A percentile compares a stretch with the other conserved stretches of the same genome.
Conservation (phyloP, 1,284 basidiomycete species). For the Apiotrichum mycotoxinovorans region DNA sequence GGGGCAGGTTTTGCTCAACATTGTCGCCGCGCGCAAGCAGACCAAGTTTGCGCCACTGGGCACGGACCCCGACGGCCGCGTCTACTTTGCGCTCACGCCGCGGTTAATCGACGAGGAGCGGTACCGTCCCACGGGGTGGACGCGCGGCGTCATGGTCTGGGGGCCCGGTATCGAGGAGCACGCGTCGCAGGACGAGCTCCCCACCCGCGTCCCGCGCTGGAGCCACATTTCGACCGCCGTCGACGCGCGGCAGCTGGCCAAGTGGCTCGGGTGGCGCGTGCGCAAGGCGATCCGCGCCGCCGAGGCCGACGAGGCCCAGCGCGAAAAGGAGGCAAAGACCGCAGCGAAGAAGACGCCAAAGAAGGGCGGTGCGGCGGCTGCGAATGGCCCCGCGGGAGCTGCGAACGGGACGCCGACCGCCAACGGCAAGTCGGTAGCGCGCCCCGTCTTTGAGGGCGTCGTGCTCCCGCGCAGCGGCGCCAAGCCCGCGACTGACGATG, state of each 20-base stretch:
- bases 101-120: constrained; percentile 31
- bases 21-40: constrained; percentile 16
- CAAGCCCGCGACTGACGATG: too few relatives aligned
- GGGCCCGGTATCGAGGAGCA: constrained; percentile 26
- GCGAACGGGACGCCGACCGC: background rate
- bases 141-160: constrained; percentile 37
- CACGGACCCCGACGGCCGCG: constrained; percentile 35
- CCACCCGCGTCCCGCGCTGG: constrained; percentile 32
- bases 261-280: constrained; percentile 28
- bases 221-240: constrained; percentile 31
- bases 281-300: constrained; percentile 13
- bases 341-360: constrained; percentile 10
- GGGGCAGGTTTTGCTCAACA: constrained; percentile 27
- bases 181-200: constrained; percentile 18
- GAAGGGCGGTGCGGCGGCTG: background rate
- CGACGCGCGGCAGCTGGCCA: constrained; percentile 20
- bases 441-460: background rate
- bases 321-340: constrained; percentile 6
- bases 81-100: constrained; percentile 34
- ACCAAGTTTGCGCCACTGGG: constrained; percentile 35
- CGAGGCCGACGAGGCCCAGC: constrained; percentile 4
- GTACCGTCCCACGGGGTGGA: constrained; percentile 37
- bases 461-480: background rate
- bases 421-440: background rate
- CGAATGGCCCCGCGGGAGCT: constrained; percentile 3